Percentiles rank a stretch among this genome's conserved stretches.
Evolutionary conservation across 2,329 filamentous ascomycete species (phyloP).

Genomic region (Rhynchosporium graminicola): DNA sequence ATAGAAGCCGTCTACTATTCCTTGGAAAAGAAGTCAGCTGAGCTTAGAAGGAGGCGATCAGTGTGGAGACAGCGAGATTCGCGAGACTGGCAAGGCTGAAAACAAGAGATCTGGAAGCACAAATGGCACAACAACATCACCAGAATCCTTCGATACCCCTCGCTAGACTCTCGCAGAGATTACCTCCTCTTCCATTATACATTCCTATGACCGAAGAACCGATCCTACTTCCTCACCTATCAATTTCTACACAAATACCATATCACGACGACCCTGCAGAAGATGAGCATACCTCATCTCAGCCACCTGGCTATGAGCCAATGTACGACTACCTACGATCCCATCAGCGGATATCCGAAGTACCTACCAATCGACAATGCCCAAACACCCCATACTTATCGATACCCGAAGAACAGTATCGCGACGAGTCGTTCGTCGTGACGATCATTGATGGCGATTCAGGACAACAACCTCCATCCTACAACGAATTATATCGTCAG

Average conservation of each 20-base stretch:
- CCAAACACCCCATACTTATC: background rate
- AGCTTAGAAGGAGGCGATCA: background rate
- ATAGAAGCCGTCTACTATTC: background rate
- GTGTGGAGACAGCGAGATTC: background rate
- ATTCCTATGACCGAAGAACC: conserved; percentile 20
- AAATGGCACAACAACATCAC: conserved; percentile 10
- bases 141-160: conserved; percentile 23
- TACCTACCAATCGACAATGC: background rate
- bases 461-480: conserved; percentile 32
- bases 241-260: conserved; percentile 21
- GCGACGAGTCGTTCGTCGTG: conserved; percentile 36
- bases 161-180: conserved; percentile 29
- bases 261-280: conserved; percentile 35
- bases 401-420: conserved; percentile 31
- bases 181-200: conserved; percentile 33
- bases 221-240: conserved; percentile 13
- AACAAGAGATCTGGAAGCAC: background rate
- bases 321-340: conserved; percentile 39
- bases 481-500: conserved; percentile 32
- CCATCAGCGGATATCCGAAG: conserved; percentile 14
- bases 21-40: background rate
- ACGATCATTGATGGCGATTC: conserved; percentile 24
- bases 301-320: conserved; percentile 36
- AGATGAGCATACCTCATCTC: conserved; percentile 15
- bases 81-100: conserved; percentile 22